Evolutionary conservation across 331 rosid genomes (phyloP).

Genomic region (Rhamnella rubrinervis): DNA sequence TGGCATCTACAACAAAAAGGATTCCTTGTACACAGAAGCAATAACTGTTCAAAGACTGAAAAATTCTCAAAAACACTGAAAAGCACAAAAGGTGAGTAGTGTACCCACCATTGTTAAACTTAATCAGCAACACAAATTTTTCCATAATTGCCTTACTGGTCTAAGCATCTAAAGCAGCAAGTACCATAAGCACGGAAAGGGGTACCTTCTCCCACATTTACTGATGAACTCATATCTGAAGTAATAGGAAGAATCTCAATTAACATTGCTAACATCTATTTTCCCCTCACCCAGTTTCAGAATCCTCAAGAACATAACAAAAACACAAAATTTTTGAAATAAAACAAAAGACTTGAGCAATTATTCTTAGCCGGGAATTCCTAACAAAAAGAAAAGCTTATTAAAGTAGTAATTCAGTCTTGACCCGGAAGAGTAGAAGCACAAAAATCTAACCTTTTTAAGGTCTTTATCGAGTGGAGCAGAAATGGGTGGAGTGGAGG

Average conservation of each 20-base stretch:
- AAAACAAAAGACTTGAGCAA: too few relatives aligned
- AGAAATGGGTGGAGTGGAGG: conserved; percentile 35
- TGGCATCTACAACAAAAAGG: too few relatives aligned
- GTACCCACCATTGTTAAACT: too few relatives aligned
- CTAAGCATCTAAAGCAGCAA: too few relatives aligned
- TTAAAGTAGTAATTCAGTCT: not conserved
- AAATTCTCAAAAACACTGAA: too few relatives aligned
- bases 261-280: not conserved
- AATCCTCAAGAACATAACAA: not conserved
- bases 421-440: not conserved
- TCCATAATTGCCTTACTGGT: too few relatives aligned
- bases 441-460: conserved; percentile 54
- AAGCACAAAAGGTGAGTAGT: too few relatives aligned
- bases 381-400: too few relatives aligned
- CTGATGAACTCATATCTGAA: not conserved
- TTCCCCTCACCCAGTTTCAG: not conserved
- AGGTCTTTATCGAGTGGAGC: conserved; percentile 72
- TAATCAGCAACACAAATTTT: too few relatives aligned
- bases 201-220: not conserved
- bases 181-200: not conserved
- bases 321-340: not conserved
- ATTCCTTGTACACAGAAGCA: too few relatives aligned
- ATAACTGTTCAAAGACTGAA: too few relatives aligned
- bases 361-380: not conserved
- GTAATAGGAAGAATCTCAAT: too few relatives aligned